phyloP scores from a whole-genome alignment of 495 filamentous ascomycete genomes.

The Talaromyces trachyspermus region DNA sequence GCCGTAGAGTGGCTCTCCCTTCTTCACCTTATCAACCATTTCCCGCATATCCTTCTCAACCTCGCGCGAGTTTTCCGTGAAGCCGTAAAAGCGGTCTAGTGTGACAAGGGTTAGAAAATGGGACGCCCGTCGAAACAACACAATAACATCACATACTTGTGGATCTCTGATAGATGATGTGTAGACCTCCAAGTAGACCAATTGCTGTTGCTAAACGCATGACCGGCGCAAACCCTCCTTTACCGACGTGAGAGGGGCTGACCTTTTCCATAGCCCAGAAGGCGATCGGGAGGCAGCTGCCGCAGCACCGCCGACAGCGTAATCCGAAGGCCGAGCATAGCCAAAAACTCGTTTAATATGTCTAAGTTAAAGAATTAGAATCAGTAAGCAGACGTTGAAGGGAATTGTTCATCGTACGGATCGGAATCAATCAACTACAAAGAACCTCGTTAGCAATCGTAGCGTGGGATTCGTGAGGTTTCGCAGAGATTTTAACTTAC shows the following conservation, averaged over 20 bases:
- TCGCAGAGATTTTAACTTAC: conserved; percentile 45
- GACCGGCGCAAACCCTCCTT: conserved; percentile 68
- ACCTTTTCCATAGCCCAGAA: conserved; percentile 75
- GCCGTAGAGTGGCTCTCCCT: conserved; percentile 85
- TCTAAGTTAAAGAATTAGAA: conserved; percentile 41
- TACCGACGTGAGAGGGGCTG: conserved; percentile 71
- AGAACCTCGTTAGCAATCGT: not conserved
- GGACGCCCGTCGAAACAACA: too few species aligned
- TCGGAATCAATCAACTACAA: conserved; percentile 98
- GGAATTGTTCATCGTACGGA: conserved; percentile 58
- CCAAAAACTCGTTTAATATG: conserved; percentile 81
- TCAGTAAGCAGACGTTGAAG: conserved; percentile 1
- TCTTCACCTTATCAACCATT: conserved; percentile 94
- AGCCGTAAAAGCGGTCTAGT: conserved; percentile 78
- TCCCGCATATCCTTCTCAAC: conserved; percentile 94
- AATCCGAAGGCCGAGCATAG: conserved; percentile 83
- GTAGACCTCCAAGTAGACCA: conserved; percentile 64
- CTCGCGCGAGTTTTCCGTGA: conserved; percentile 84
- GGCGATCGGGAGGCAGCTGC: conserved; percentile 61
- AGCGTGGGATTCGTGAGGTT: too few species aligned
- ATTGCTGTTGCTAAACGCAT: conserved; percentile 74
- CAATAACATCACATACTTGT: conserved; percentile 54
- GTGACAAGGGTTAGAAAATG: conserved; percentile 1
- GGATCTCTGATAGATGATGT: conserved; percentile 72
- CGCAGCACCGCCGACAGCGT: conserved; percentile 56